Evolutionary conservation across 331 rosid genomes (phyloP).

Genomic region (Cydonia oblonga): DNA sequence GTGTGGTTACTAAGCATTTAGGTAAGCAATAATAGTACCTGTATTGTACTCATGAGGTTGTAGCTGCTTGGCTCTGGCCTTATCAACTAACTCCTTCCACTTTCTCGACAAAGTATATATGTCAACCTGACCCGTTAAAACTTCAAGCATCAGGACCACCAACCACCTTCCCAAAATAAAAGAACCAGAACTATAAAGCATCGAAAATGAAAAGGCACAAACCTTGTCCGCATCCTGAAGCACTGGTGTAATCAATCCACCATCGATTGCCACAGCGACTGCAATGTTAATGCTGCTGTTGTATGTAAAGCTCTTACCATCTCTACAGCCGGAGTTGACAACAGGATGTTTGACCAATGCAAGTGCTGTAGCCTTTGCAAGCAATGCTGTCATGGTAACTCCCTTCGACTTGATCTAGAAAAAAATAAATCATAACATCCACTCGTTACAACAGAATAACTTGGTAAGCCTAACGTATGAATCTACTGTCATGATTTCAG

Average conservation of each 20-base stretch:
- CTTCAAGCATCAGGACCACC: neutral
- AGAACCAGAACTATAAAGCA: neutral
- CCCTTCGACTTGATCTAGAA: slow-evolving; percentile 84
- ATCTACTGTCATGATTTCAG: neutral
- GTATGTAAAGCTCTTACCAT: slow-evolving; percentile 86
- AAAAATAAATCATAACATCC: neutral
- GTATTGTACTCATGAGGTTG: slow-evolving; percentile 82
- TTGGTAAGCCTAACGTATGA: neutral
- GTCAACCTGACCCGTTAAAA: slow-evolving; percentile 45
- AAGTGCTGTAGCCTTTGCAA: slow-evolving; percentile 95
- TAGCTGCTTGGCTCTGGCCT: slow-evolving; percentile 94
- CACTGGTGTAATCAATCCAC: slow-evolving; percentile 91
- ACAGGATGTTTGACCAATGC: slow-evolving; percentile 83
- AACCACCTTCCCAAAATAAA: neutral
- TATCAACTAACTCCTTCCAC: slow-evolving; percentile 95
- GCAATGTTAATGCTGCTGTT: slow-evolving; percentile 83
- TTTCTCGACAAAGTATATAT: slow-evolving; percentile 84
- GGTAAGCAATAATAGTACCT: slow-evolving; percentile 28
- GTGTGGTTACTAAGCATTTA: neutral
- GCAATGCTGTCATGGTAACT: slow-evolving; percentile 97
- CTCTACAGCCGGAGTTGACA: slow-evolving; percentile 86
- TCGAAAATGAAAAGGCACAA: neutral
- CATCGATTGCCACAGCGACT: slow-evolving; percentile 88
- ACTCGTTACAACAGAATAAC: neutral
- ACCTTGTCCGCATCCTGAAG: slow-evolving; percentile 96